Base-by-base conservation (phyloP, 306 rosid genomes). In the Psophocarpus tetragonolobus region DNA sequence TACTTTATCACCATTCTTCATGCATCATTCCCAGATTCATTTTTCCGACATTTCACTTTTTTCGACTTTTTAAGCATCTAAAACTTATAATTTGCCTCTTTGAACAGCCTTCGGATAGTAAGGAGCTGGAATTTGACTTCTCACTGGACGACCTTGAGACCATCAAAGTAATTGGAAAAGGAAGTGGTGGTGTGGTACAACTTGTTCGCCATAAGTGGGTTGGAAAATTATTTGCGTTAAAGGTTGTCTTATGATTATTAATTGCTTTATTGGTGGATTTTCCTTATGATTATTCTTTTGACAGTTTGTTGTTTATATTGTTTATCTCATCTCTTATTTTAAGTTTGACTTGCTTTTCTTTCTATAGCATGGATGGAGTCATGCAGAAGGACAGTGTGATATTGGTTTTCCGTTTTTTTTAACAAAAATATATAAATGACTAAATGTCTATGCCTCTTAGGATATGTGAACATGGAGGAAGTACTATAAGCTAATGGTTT, bases 141-240 rank as follows among this genome's bases (percentile, higher is more conserved):
- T 85, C 92, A 0, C 85, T 90, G 83, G 99, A 91, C 50, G 99
- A 92, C 73, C 88, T 96, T 35, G 99, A 96, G 87, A 88, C 96
- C 50, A 66, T 92, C 76, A 95, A 92, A 82, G 97, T 92, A 47
- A 92, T 95, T 51, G 98, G 98, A 42, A 95, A 95, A 73, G 98
- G 98, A 53, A 92, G 98, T 48, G 99, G 99, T 3, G 99, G 98
- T 29, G 96, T 96, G 20, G 99, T 96, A 9, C 99, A 96, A 78
- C 98, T 96, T 58, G 99, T 92, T 85, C 98, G 90, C 63, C 99
- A 92, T 79, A 96, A 96, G 83, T 96, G 99, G 99, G 87, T 85
- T 13, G 97, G 99, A 26, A 88, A 75, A 77, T 80, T 91, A 62
- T 96, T 89, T 81, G 99, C 99, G 87, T 85, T 95, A 78, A 95